Evolutionary conservation across 768 basidiomycete species (phyloP), one percentile per base, ranked within the genome.

Genomic region (Lactarius hatsudake): DNA sequence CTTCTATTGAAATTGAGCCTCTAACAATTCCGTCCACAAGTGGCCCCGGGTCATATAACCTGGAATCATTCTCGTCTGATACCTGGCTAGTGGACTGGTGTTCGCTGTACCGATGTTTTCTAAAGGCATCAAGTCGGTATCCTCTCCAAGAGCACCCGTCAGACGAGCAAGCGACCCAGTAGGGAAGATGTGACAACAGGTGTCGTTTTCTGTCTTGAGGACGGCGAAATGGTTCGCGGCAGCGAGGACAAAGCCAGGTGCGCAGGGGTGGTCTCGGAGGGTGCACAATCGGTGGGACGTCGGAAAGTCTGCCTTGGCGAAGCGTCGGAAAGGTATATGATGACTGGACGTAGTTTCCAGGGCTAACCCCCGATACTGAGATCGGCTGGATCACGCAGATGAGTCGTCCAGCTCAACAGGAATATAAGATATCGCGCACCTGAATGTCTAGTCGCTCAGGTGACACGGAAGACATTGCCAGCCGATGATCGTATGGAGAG

Each of bases 61-160:
- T 15, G 40, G 23, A 43, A 5, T 13, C 17, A 6, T 1, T 1
- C 1, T 63, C 59, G 62, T 60, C 58, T 3, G 10, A 23, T 23
- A 12, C 23, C 23, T 23, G 45, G 43, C 26, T 45, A 26, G 18
- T 56, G 62, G 58, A 59, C 38, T 7, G 34, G 58, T 64, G 66
- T 45, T n/a, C 59, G 1, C 5, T 36, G 2, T 8, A 2, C 32
- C 23, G 17, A 23, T 67, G 66, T 13, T 23, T 60, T 17, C 13
- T 45, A 20, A 67, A 45, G 18, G 26, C 13, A n/a, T 67, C 66
- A 26, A 32, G 42, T 15, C 62, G 62, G 17, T 48, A 53, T 1
- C 66, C 66, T 38, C 62, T 67, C 62, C 66, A 67, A 0, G 66
- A 30, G 4, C 66, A 67, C 17, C 34, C 62, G 32, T 9, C 26